phyloP scores from a whole-genome alignment of 2,329 filamentous ascomycete species.

The Penicillium sp. region DNA sequence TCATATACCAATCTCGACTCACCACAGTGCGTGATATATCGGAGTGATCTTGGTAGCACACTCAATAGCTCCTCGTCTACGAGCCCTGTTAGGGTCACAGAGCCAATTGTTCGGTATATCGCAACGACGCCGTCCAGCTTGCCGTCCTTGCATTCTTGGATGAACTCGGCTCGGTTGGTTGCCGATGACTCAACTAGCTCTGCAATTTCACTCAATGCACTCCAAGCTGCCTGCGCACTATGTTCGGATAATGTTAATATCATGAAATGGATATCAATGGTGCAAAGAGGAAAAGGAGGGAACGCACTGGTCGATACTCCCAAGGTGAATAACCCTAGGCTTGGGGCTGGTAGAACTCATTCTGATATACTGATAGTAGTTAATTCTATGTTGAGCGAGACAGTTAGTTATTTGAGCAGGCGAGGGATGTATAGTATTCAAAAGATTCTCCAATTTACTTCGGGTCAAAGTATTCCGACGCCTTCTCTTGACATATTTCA shows the following conservation, averaged over 20 bases:
- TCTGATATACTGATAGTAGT: background rate
- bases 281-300: background rate
- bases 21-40: slow-evolving; percentile 43
- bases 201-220: slow-evolving; percentile 59
- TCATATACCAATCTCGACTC: slow-evolving; percentile 5
- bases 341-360: slow-evolving; percentile 36
- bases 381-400: background rate
- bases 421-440: background rate
- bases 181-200: slow-evolving; percentile 64
- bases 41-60: slow-evolving; percentile 41
- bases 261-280: no score
- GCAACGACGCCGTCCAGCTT: slow-evolving; percentile 63
- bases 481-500: slow-evolving; percentile 5
- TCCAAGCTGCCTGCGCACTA: slow-evolving; percentile 63
- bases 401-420: background rate
- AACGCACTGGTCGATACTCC: slow-evolving; percentile 62
- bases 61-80: slow-evolving; percentile 69
- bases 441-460: background rate
- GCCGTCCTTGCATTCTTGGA: slow-evolving; percentile 65
- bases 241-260: background rate
- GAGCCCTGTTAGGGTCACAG: slow-evolving; percentile 62
- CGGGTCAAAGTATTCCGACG: slow-evolving; percentile 5
- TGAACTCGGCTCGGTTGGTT: slow-evolving; percentile 63
- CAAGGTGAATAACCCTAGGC: slow-evolving; percentile 62
- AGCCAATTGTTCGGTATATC: slow-evolving; percentile 70